Evolutionary conservation across 768 basidiomycete species (phyloP).

Genomic region (Lactarius trivialis): DNA sequence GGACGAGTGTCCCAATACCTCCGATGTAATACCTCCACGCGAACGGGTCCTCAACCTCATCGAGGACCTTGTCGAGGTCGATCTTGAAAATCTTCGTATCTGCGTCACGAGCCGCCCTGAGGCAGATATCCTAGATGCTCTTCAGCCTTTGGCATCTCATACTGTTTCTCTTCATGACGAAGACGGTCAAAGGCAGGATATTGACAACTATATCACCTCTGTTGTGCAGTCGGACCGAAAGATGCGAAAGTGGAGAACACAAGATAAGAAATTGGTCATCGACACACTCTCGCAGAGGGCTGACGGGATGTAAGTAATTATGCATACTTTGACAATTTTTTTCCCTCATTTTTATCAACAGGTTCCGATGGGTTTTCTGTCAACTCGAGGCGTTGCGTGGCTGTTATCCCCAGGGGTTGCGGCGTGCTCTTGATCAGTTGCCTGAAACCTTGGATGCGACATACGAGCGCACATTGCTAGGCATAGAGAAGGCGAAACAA

Average conservation of each 20-base stretch:
- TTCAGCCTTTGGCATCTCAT: not conserved
- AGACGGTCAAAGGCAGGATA: not conserved
- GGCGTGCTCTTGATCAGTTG: not conserved
- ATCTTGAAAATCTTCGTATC: constrained; percentile 1
- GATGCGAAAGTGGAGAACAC: not conserved
- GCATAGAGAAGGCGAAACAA: constrained; percentile 7
- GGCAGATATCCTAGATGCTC: not conserved
- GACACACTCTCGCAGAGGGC: not conserved
- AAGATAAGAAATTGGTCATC: constrained; percentile 6
- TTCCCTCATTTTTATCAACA: not conserved
- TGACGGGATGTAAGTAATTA: constrained; percentile 6
- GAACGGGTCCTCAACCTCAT: not conserved
- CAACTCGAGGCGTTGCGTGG: constrained; percentile 6
- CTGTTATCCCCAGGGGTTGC: not conserved
- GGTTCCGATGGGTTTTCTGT: constrained; percentile 8
- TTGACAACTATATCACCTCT: not conserved
- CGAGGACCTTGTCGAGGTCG: not conserved
- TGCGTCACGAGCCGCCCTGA: constrained; percentile 8
- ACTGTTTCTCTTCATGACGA: constrained; percentile 7
- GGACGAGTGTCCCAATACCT: constrained; percentile 9
- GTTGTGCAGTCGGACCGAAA: not conserved
- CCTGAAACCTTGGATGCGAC: constrained; percentile 5
- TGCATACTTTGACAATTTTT: not conserved
- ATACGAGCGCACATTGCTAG: not conserved
- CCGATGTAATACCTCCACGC: not conserved